These are phyloP conservation scores for Babesia ovata DNA, from an alignment of 169 alveolate genomes.

Conservation along the genomic window DNA sequence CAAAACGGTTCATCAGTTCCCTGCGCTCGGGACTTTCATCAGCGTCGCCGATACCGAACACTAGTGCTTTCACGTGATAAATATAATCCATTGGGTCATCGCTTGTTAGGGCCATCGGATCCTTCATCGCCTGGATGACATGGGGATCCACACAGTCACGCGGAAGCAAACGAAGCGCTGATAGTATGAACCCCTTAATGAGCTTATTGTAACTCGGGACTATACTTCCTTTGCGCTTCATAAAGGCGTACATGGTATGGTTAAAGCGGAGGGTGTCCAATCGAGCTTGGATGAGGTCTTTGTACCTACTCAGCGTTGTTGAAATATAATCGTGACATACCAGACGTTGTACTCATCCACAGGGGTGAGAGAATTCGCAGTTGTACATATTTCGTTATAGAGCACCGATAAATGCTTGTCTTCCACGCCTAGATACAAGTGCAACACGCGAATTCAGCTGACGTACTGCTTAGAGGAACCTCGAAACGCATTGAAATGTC, in stretches of 20 bases:
- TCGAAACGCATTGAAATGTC: slow-evolving; percentile 49
- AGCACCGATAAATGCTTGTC: background rate
- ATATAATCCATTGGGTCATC: slow-evolving; percentile 69
- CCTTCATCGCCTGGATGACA: slow-evolving; percentile 1
- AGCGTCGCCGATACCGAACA: slow-evolving; percentile 41
- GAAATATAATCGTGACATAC: background rate
- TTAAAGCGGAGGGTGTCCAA: slow-evolving; percentile 53
- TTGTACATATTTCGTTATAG: slow-evolving; percentile 49
- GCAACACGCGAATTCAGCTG: background rate
- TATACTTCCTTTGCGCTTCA: slow-evolving; percentile 24
- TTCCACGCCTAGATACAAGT: background rate
- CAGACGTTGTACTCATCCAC: slow-evolving; percentile 26
- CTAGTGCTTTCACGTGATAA: slow-evolving; percentile 16
- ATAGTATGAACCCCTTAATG: slow-evolving; percentile 38
- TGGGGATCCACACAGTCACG: slow-evolving; percentile 23
- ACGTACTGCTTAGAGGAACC: slow-evolving; percentile 12
- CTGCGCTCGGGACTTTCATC: slow-evolving; percentile 18
- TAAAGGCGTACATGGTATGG: slow-evolving; percentile 38
- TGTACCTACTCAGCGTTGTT: slow-evolving; percentile 27
- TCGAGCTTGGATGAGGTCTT: slow-evolving; percentile 51
- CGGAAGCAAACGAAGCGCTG: slow-evolving; percentile 50
- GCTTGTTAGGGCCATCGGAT: slow-evolving; percentile 15
- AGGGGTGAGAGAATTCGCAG: slow-evolving; percentile 62
- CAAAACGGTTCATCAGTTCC: slow-evolving; percentile 35
- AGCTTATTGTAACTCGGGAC: slow-evolving; percentile 53